A percentile compares a stretch with the other conserved stretches of the same genome.
Conservation (phyloP, 2,329 filamentous ascomycete genomes). For the Penicillium sp. region DNA sequence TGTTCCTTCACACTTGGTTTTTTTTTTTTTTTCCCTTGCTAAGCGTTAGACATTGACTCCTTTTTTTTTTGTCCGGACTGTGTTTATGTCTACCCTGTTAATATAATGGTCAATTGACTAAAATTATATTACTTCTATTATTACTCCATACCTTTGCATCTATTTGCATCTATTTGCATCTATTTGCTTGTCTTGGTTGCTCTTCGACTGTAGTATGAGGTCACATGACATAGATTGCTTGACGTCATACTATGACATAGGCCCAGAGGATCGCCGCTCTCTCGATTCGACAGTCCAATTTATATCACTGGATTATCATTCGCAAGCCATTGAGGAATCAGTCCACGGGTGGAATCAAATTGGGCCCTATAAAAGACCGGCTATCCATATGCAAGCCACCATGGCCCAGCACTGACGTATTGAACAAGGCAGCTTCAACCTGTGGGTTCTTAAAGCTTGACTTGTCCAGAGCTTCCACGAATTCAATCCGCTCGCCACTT, state of each 20-base stretch:
- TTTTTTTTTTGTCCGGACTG: not conserved
- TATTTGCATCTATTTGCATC: not conserved
- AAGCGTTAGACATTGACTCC: not conserved
- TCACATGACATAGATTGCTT: not conserved
- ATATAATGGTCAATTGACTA: not conserved
- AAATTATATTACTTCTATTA: not conserved
- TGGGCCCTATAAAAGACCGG: not conserved
- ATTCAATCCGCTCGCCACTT: not conserved
- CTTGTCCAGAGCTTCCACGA: not conserved
- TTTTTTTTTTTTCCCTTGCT: not conserved
- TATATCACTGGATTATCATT: not conserved
- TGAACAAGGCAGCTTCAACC: not conserved
- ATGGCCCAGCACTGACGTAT: slow-evolving; percentile 6
- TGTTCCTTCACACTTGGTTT: not conserved
- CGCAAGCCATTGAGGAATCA: not conserved
- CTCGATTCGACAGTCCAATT: not conserved
- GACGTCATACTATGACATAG: slow-evolving; percentile 10
- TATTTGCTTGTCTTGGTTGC: not conserved
- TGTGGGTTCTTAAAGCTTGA: slow-evolving; percentile 9
- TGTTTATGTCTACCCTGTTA: not conserved
- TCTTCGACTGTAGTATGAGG: not conserved
- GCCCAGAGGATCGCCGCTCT: slow-evolving; percentile 5
- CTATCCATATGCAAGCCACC: not conserved
- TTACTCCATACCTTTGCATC: not conserved
- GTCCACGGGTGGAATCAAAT: not conserved